Percentiles rank a stretch among this genome's conserved stretches.
These are phyloP conservation scores for Tetrahymena elliotti DNA, from an alignment of 73 alveolate species.

Conservation along the genomic window DNA sequence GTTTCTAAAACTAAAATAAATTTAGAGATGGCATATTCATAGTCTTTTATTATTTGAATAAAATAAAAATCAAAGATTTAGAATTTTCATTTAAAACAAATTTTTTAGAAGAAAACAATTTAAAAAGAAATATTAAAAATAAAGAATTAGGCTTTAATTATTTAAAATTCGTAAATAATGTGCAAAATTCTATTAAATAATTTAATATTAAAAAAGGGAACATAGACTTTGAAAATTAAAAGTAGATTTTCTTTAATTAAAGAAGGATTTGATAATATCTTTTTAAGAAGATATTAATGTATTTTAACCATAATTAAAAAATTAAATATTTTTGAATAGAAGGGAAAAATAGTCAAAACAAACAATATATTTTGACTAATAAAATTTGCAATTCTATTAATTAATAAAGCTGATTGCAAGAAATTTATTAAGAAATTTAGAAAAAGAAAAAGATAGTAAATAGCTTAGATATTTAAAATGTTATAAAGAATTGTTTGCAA, in stretches of 20 bases:
- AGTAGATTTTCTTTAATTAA: neutral
- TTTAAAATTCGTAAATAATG: too few species aligned
- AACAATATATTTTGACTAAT: neutral
- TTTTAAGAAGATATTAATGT: neutral
- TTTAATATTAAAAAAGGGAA: neutral
- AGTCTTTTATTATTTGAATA: too few species aligned
- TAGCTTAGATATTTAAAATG: neutral
- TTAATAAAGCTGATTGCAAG: neutral
- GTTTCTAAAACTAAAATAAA: too few species aligned
- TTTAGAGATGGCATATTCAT: too few species aligned
- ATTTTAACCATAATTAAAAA: neutral
- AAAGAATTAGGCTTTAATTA: too few species aligned
- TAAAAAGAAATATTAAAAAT: too few species aligned
- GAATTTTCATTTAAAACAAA: too few species aligned
- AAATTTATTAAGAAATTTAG: neutral
- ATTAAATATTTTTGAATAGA: neutral
- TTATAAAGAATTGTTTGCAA: neutral
- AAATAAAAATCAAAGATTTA: too few species aligned
- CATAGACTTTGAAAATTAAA: neutral
- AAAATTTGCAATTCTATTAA: neutral
- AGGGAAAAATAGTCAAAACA: neutral
- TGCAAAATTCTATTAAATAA: neutral
- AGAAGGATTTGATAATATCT: neutral
- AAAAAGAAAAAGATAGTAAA: neutral
- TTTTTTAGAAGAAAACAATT: too few species aligned